Conservation (phyloP, 2,329 filamentous ascomycete genomes). For the Cytospora mali region DNA sequence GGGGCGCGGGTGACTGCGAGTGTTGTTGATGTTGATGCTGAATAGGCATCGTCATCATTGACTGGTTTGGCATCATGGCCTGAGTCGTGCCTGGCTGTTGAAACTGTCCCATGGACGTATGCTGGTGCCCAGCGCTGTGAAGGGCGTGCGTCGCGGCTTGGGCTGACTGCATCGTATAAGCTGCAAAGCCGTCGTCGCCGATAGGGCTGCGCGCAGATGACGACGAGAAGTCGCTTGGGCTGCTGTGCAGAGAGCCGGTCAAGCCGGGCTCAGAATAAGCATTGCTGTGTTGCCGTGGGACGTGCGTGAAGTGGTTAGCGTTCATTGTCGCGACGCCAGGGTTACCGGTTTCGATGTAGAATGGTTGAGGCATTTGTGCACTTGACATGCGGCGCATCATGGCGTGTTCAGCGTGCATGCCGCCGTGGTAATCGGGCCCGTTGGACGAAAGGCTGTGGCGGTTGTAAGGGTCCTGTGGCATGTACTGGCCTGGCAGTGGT, state of each 20-base stretch:
- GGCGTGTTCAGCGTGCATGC: slow-evolving; percentile 30
- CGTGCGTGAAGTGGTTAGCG: slow-evolving; percentile 39
- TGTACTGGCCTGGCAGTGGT: slow-evolving; percentile 46
- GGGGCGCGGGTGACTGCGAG: slow-evolving; percentile 15
- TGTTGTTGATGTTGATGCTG: slow-evolving; percentile 18
- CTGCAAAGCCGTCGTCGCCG: slow-evolving; percentile 51
- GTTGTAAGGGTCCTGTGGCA: slow-evolving; percentile 46
- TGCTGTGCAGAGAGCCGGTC: slow-evolving; percentile 57
- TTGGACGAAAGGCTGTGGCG: slow-evolving; percentile 51
- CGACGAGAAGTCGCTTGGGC: slow-evolving; percentile 61
- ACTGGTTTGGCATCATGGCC: slow-evolving; percentile 16
- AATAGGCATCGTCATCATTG: slow-evolving; percentile 19
- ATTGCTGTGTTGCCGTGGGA: slow-evolving; percentile 38
- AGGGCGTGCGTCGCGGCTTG: slow-evolving; percentile 52
- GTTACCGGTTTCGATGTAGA: slow-evolving; percentile 64
- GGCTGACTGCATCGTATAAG: slow-evolving; percentile 58
- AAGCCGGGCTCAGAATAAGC: slow-evolving; percentile 53
- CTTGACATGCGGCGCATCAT: slow-evolving; percentile 49
- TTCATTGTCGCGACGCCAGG: slow-evolving; percentile 65
- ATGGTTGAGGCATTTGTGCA: slow-evolving; percentile 51
- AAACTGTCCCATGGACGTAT: slow-evolving; percentile 38
- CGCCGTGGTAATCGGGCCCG: slow-evolving; percentile 42
- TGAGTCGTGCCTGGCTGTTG: slow-evolving; percentile 32
- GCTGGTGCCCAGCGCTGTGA: slow-evolving; percentile 49
- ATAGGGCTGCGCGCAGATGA: slow-evolving; percentile 56